Percentiles rank a stretch among this genome's conserved stretches.
Conservation (phyloP, 2,329 filamentous ascomycete genomes). For the Didymella segeticola region DNA sequence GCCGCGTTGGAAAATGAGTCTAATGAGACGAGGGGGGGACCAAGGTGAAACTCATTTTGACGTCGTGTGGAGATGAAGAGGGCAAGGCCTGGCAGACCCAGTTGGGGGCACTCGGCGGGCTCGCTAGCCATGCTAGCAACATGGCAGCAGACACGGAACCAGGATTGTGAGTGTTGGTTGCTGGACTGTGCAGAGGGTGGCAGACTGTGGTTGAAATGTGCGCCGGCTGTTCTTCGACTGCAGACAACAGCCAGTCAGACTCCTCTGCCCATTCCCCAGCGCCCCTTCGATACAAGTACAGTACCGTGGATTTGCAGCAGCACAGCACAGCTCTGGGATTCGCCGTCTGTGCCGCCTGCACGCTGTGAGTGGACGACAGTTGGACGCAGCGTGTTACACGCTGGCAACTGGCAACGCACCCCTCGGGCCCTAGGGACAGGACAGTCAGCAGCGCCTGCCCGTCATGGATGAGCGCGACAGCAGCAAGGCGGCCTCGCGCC, state of each 20-base stretch:
- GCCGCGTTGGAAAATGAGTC: conserved; percentile 6
- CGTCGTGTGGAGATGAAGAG: conserved; percentile 15
- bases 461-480: conserved; percentile 27
- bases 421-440: background rate
- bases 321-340: no score
- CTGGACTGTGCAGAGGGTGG: conserved; percentile 4
- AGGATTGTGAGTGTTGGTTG: conserved; percentile 8
- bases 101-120: conserved; percentile 4
- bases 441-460: background rate
- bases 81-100: background rate
- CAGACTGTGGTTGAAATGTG: conserved; percentile 11
- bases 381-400: conserved; percentile 1
- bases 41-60: conserved; percentile 15
- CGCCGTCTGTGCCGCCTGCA: conserved; percentile 5
- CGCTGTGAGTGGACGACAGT: conserved; percentile 2
- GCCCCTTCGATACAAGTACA: background rate
- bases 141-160: conserved; percentile 7
- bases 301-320: no score
- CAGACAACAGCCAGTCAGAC: background rate
- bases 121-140: no score
- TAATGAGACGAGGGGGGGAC: conserved; percentile 10
- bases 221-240: conserved; percentile 10
- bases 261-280: background rate
- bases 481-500: conserved; percentile 21
- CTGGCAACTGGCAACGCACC: background rate